phyloP scores from a whole-genome alignment of 2,329 filamentous ascomycete species.

The Leptographium lundbergii region DNA sequence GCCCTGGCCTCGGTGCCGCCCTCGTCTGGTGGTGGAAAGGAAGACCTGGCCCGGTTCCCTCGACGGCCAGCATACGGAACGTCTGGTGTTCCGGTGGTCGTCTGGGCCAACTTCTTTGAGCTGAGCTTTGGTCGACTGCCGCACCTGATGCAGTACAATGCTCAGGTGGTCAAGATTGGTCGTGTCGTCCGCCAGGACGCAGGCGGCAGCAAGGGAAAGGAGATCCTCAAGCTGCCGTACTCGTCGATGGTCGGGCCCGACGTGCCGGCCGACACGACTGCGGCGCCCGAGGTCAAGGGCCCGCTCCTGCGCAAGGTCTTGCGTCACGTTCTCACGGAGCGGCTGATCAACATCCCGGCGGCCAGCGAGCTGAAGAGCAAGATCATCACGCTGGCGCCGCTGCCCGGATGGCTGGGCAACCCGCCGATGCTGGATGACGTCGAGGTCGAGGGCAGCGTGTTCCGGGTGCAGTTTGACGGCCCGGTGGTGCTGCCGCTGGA shows the following conservation, averaged over 20 bases:
- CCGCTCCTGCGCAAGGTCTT: conserved; percentile 10
- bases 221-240: neutral
- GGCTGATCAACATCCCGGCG: conserved; percentile 18
- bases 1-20: neutral
- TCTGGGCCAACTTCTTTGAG: conserved; percentile 45
- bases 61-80: conserved; percentile 36
- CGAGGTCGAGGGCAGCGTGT: conserved; percentile 5
- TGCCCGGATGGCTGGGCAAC: neutral
- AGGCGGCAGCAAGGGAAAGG: neutral
- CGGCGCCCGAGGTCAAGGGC: conserved; percentile 8
- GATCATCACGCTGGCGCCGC: conserved; percentile 7
- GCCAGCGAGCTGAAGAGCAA: conserved; percentile 12
- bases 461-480: conserved; percentile 27
- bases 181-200: neutral
- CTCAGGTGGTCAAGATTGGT: conserved; percentile 20
- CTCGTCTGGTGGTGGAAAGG: neutral
- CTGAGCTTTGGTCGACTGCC: conserved; percentile 23
- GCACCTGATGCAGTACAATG: conserved; percentile 30
- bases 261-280: conserved; percentile 7
- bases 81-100: conserved; percentile 25
- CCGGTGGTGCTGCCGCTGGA: conserved; percentile 25
- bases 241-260: neutral
- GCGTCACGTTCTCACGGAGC: conserved; percentile 18
- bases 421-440: conserved; percentile 5
- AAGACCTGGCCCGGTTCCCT: conserved; percentile 21